These are phyloP conservation scores for Candida coleopterorum DNA, from an alignment of 805 yeast species.

Conservation along the genomic window DNA sequence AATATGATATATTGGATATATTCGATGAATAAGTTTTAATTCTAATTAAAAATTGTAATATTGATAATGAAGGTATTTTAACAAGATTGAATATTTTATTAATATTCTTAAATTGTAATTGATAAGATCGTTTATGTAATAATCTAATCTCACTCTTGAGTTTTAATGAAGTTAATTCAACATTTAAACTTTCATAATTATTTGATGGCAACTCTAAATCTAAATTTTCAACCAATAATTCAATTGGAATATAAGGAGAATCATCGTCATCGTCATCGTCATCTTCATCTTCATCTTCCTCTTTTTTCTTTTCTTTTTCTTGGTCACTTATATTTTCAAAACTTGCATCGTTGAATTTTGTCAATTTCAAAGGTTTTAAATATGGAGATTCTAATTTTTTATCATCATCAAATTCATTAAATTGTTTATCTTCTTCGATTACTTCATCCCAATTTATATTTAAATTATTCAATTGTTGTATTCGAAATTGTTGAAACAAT, in stretches of 20 bases:
- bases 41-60: slow-evolving; percentile 31
- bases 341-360: slow-evolving; percentile 10
- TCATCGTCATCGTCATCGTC: background rate
- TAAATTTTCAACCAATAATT: slow-evolving; percentile 9
- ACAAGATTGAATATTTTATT: slow-evolving; percentile 29
- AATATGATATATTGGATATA: slow-evolving; percentile 33
- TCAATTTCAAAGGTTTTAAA: slow-evolving; percentile 19
- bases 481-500: slow-evolving; percentile 20
- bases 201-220: too few species aligned
- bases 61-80: slow-evolving; percentile 29
- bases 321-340: slow-evolving; percentile 4
- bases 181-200: background rate
- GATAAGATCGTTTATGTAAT: slow-evolving; percentile 16
- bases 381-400: slow-evolving; percentile 15
- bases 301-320: background rate
- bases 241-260: slow-evolving; percentile 9
- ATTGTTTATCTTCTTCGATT: background rate
- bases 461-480: slow-evolving; percentile 18
- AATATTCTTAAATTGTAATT: slow-evolving; percentile 18
- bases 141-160: slow-evolving; percentile 15
- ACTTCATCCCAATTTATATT: slow-evolving; percentile 4
- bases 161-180: slow-evolving; percentile 12
- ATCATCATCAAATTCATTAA: background rate
- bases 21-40: slow-evolving; percentile 37
- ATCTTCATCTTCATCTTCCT: slow-evolving; percentile 5